Evolutionary conservation across 228 moss, liverwort and hornwort genomes (phyloP).

Genomic region (Sphagnum fallax): DNA sequence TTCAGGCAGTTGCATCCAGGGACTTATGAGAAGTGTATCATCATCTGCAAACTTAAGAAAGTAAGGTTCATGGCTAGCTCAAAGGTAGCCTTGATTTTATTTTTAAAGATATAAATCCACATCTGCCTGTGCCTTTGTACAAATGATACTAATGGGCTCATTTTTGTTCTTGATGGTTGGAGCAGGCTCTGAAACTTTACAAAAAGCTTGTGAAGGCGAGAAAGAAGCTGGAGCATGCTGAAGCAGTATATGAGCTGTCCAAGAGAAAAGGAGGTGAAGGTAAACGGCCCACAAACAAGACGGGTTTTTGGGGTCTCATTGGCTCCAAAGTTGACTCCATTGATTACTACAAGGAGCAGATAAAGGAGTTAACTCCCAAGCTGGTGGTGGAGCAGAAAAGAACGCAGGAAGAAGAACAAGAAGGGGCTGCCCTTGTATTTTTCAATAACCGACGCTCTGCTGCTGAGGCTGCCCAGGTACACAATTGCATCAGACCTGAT

Average conservation of each 20-base stretch:
- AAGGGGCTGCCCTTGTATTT: conserved; percentile 40
- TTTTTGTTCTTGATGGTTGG: not conserved
- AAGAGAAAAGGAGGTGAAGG: conserved; percentile 21
- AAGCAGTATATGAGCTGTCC: conserved; percentile 31
- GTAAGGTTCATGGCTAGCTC: conserved; percentile 6
- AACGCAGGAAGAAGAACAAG: conserved; percentile 13
- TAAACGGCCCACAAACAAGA: conserved; percentile 44
- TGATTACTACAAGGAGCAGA: conserved; percentile 34
- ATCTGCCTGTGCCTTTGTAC: not conserved
- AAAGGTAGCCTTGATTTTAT: not conserved
- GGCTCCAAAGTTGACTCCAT: conserved; percentile 54
- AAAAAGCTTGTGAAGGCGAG: conserved; percentile 20
- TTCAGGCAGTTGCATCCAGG: conserved; percentile 27
- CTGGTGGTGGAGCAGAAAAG: conserved; percentile 25
- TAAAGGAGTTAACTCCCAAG: conserved; percentile 20
- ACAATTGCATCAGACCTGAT: not conserved
- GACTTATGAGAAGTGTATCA: conserved; percentile 16
- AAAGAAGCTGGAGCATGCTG: conserved; percentile 39
- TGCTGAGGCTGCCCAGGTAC: conserved; percentile 51
- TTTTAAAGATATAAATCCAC: not conserved
- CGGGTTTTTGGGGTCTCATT: conserved; percentile 33
- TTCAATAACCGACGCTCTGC: conserved; percentile 48
- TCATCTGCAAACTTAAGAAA: conserved; percentile 7
- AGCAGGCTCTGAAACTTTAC: conserved; percentile 37
- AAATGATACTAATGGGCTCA: too few species aligned